A percentile compares a stretch with the other conserved stretches of the same genome.
phyloP scores from a whole-genome alignment of 1,284 basidiomycete species.

The Fomitopsis palustris region DNA sequence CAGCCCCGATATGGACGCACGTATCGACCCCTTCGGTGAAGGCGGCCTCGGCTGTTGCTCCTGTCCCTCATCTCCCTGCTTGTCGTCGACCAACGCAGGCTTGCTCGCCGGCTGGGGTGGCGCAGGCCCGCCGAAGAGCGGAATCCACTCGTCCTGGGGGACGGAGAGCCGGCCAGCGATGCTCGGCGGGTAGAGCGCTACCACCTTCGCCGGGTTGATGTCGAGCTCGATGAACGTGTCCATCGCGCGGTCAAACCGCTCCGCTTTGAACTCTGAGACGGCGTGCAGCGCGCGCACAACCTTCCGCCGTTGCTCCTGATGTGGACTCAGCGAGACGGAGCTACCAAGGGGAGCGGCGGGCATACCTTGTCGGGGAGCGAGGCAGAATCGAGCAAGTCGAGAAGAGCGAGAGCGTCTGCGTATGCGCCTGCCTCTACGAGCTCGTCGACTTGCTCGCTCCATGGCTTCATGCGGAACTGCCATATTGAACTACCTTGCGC shows the following conservation, averaged over 20 bases:
- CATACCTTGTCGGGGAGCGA: slow-evolving; percentile 66
- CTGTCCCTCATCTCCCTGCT: background rate
- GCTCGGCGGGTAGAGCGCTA: slow-evolving; percentile 82
- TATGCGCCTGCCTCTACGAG: slow-evolving; percentile 74
- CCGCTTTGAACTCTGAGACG: slow-evolving; percentile 69
- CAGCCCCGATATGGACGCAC: slow-evolving; percentile 34
- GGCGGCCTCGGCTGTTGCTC: slow-evolving; percentile 27
- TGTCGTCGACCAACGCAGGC: slow-evolving; percentile 17
- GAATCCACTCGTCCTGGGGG: slow-evolving; percentile 74
- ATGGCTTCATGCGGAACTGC: slow-evolving; percentile 68
- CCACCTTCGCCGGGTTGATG: slow-evolving; percentile 90
- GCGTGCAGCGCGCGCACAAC: slow-evolving; percentile 68
- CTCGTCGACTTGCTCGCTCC: slow-evolving; percentile 85
- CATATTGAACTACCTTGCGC: slow-evolving; percentile 77
- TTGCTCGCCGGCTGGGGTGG: slow-evolving; percentile 12
- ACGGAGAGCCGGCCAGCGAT: slow-evolving; percentile 80
- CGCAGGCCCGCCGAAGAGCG: slow-evolving; percentile 79
- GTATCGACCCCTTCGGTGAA: slow-evolving; percentile 44
- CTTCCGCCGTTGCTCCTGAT: slow-evolving; percentile 38
- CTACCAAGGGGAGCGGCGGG: background rate
- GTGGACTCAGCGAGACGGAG: background rate
- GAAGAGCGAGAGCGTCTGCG: slow-evolving; percentile 76
- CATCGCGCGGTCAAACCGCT: slow-evolving; percentile 75
- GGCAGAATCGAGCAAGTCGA: slow-evolving; percentile 68
- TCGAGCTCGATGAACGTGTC: slow-evolving; percentile 88